Base-by-base conservation (phyloP, 164 flowering plant genomes). In the Magnolia changhungtana region DNA sequence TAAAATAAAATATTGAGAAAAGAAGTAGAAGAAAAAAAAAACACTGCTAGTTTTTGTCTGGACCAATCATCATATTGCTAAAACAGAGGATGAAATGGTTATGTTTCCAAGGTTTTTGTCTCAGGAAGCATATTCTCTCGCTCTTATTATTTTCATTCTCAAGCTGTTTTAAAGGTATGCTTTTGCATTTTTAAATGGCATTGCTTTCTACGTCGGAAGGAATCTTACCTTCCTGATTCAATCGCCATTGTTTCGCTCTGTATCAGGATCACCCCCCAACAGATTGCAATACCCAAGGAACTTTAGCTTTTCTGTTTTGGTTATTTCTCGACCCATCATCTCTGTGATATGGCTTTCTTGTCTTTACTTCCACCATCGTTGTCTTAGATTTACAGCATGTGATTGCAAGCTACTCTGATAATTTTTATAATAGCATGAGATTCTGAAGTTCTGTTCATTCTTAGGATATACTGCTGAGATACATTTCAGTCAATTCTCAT, bases 241-340 rank as follows among this genome's bases (percentile, higher is more conserved):
- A 75, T 75, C 50, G 6, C 49, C n/a, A 11, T 13, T 75, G 24
- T 24, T 66, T 31, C 29, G 61, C 72, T 50, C 63, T 24, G 50
- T 29, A 18, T 68, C 68, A 31, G 76, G 73, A 58, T 69, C 65
- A 27, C 65, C 59, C 72, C 80, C 67, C 71, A 52, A 66, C 75
- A 45, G 66, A 72, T 77, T 72, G 55, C 67, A 14, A 50, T 21
- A 50, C 76, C 76, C 72, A 59, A 78, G 76, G 23, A 68, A 65
- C 27, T 49, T 63, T 45, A 52, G 45, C 31, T 21, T 45, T 71
- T 69, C 7, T 24, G 23, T 61, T 68, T 76, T 69, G 72, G 52
- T 50, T 20, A 45, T 69, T 75, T 69, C 67, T 75, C 66, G 3
- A 68, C n/a, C 77, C 72, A 65, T 51, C 37, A 49, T 51, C 23